phyloP scores from a whole-genome alignment of 805 yeast genomes.

The Myxozyma nipponensis region DNA sequence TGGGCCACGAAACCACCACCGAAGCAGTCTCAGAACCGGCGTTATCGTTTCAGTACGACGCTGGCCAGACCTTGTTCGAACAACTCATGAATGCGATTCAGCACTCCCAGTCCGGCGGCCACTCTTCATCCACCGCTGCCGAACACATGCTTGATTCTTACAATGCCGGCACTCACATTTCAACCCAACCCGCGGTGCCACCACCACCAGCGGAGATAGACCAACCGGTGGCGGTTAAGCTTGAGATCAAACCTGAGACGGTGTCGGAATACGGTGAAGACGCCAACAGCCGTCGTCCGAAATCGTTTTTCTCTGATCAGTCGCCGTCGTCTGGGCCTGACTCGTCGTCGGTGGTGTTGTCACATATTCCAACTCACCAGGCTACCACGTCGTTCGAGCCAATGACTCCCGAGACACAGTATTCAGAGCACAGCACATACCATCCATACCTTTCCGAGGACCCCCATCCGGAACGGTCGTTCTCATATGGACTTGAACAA shows the following conservation, averaged over 20 bases:
- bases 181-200: slow-evolving; percentile 12
- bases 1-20: slow-evolving; percentile 64
- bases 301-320: background rate
- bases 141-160: slow-evolving; percentile 28
- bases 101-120: slow-evolving; percentile 23
- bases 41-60: slow-evolving; percentile 63
- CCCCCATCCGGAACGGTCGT: background rate
- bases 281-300: background rate
- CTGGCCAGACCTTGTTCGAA: slow-evolving; percentile 36
- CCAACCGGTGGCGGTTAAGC: background rate
- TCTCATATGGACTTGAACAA: background rate
- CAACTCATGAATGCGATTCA: slow-evolving; percentile 34
- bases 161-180: slow-evolving; percentile 22
- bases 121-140: slow-evolving; percentile 13
- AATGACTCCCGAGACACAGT: slow-evolving; percentile 27
- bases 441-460: background rate
- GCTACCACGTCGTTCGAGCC: slow-evolving; percentile 15
- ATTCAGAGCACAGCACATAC: slow-evolving; percentile 4
- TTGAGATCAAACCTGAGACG: background rate
- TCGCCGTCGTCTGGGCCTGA: slow-evolving; percentile 24
- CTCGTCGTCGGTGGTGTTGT: slow-evolving; percentile 16
- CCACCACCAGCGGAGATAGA: background rate
- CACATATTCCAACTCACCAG: slow-evolving; percentile 4
- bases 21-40: slow-evolving; percentile 74
- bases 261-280: background rate